phyloP scores from a whole-genome alignment of 2,329 filamentous ascomycete genomes.

The Ascochyta rabiei region DNA sequence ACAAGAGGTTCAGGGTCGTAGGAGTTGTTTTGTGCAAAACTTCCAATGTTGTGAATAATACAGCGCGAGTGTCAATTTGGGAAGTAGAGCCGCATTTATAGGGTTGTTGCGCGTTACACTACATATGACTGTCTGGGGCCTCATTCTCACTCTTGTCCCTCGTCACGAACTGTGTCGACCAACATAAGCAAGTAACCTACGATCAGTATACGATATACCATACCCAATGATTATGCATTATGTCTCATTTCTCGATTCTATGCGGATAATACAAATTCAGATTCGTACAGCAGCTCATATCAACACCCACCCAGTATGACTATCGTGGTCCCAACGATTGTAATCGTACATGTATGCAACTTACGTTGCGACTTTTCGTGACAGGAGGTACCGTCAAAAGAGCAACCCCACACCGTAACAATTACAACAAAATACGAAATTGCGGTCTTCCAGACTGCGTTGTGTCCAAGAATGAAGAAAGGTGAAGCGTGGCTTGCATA shows the following conservation, averaged over 20 bases:
- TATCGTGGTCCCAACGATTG: slow-evolving; percentile 9
- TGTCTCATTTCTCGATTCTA: slow-evolving; percentile 6
- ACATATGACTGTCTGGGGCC: too few species aligned
- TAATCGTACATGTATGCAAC: slow-evolving; percentile 19
- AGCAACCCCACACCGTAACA: slow-evolving; percentile 19
- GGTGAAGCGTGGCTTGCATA: not conserved
- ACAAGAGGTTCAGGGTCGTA: too few species aligned
- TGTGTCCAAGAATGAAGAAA: slow-evolving; percentile 14
- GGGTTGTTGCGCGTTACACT: too few species aligned
- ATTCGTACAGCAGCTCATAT: slow-evolving; percentile 1
- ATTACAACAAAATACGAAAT: slow-evolving; percentile 20
- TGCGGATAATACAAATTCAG: not conserved
- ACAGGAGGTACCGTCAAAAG: slow-evolving; percentile 15
- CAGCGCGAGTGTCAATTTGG: too few species aligned
- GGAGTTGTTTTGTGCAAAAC: too few species aligned
- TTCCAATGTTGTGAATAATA: too few species aligned
- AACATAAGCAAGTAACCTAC: too few species aligned
- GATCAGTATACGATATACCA: not conserved
- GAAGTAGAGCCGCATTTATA: too few species aligned
- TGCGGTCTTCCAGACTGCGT: slow-evolving; percentile 14
- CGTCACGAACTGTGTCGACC: too few species aligned
- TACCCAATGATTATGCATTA: slow-evolving; percentile 12
- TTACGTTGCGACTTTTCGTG: slow-evolving; percentile 16
- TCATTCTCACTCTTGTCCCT: too few species aligned
- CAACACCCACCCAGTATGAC: slow-evolving; percentile 12